A percentile compares a stretch with the other conserved stretches of the same genome.
phyloP scores from a whole-genome alignment of 2,329 filamentous ascomycete species.

The Didymella pinodella region DNA sequence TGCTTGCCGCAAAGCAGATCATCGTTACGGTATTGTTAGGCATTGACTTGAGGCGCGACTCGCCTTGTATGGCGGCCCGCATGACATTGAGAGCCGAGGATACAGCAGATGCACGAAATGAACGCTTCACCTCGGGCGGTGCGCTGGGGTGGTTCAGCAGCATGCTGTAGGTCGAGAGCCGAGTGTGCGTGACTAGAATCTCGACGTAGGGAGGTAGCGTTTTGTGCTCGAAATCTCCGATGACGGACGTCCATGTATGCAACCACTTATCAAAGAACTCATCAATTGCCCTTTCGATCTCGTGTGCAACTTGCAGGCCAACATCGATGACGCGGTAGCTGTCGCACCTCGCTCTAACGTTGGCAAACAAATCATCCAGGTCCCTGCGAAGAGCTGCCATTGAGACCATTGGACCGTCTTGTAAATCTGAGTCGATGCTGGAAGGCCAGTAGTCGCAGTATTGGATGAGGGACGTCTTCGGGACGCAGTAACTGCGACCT shows the following conservation, averaged over 20 bases:
- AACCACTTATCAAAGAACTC: slow-evolving; percentile 72
- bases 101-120: slow-evolving; percentile 74
- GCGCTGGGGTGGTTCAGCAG: slow-evolving; percentile 79
- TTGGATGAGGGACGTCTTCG: slow-evolving; percentile 70
- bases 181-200: slow-evolving; percentile 74
- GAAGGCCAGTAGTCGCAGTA: slow-evolving; percentile 75
- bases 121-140: slow-evolving; percentile 73
- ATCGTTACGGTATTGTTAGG: slow-evolving; percentile 81
- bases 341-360: slow-evolving; percentile 68
- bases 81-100: slow-evolving; percentile 78
- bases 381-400: slow-evolving; percentile 75
- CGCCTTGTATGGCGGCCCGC: slow-evolving; percentile 75
- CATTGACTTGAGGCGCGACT: slow-evolving; percentile 74
- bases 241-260: slow-evolving; percentile 61
- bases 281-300: slow-evolving; percentile 62
- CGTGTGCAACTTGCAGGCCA: slow-evolving; percentile 60
- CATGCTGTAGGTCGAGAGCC: slow-evolving; percentile 75
- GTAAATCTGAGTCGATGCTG: slow-evolving; percentile 68
- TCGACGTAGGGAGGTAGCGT: slow-evolving; percentile 76
- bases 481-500: slow-evolving; percentile 72
- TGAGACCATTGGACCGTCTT: slow-evolving; percentile 75
- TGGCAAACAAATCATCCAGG: slow-evolving; percentile 66
- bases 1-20: slow-evolving; percentile 71
- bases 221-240: slow-evolving; percentile 50
- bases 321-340: slow-evolving; percentile 61